Evolutionary conservation across 164 flowering plant genomes (phyloP).

Genomic region (Umbellularia californica): DNA sequence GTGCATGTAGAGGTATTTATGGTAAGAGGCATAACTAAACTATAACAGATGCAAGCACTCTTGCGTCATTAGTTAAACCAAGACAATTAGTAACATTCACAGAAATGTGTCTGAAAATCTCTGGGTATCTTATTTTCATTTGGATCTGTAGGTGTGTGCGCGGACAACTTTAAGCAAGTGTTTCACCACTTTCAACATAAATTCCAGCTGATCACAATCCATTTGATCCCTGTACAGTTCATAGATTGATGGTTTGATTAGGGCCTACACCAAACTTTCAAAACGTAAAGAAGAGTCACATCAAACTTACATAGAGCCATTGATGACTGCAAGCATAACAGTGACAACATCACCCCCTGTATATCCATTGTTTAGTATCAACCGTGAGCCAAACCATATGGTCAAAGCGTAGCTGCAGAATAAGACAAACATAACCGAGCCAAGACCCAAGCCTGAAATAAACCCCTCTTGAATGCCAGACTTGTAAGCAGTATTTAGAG

Average conservation of each 20-base stretch:
- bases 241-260: no score
- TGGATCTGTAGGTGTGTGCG: neutral
- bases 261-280: no score
- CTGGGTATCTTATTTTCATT: neutral
- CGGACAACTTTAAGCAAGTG: neutral
- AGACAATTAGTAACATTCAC: neutral
- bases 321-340: constrained; percentile 37
- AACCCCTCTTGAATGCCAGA: constrained; percentile 38
- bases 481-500: constrained; percentile 32
- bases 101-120: neutral
- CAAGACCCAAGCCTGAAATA: constrained; percentile 38
- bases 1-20: neutral
- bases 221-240: neutral
- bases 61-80: no score
- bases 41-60: no score
- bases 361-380: constrained; percentile 40
- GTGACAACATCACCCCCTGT: constrained; percentile 45
- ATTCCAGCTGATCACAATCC: neutral
- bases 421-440: constrained; percentile 25
- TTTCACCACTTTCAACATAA: neutral
- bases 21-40: neutral
- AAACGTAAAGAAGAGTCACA: neutral
- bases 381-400: constrained; percentile 41
- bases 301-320: constrained; percentile 46
- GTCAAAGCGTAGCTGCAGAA: constrained; percentile 38